Evolutionary conservation across 768 basidiomycete genomes (phyloP).

Genomic region (Agrocybe chaxingu): DNA sequence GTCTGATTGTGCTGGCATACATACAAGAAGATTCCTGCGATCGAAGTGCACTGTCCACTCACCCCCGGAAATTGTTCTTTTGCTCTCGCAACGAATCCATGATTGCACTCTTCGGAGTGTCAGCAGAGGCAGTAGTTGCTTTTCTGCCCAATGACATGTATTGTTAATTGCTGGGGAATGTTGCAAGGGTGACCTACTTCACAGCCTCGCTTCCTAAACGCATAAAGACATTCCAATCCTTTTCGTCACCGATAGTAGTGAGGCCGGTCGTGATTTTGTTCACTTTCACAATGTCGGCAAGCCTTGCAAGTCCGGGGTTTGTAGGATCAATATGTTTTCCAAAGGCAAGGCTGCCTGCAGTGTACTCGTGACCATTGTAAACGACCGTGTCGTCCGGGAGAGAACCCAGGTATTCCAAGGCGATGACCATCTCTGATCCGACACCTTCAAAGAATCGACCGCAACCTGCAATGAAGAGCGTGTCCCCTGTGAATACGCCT

Average conservation of each 20-base stretch:
- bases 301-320: conserved; percentile 57
- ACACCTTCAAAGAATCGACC: conserved; percentile 94
- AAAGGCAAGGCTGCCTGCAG: conserved; percentile 69
- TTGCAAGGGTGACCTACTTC: conserved; percentile 40
- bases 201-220: conserved; percentile 62
- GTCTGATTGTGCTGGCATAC: conserved; percentile 7
- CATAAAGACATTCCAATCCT: conserved; percentile 96
- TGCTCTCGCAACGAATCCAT: conserved; percentile 75
- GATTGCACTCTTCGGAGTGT: conserved; percentile 47
- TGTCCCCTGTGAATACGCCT: conserved; percentile 93
- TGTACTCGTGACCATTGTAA: conserved; percentile 94
- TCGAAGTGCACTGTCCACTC: conserved; percentile 16
- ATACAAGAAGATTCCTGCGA: background rate
- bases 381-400: conserved; percentile 80
- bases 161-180: background rate
- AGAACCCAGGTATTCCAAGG: conserved; percentile 65
- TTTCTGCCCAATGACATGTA: conserved; percentile 37
- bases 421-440: conserved; percentile 74
- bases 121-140: conserved; percentile 35
- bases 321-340: conserved; percentile 56
- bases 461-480: conserved; percentile 84
- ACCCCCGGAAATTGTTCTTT: conserved; percentile 84
- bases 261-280: conserved; percentile 72
- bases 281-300: conserved; percentile 53
- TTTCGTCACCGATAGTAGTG: conserved; percentile 91